phyloP scores from a whole-genome alignment of 176 grass and related monocot species.

The sorghum (Sorghum bicolor) region Sorghum_bicolor_NCBIv3 NC_012879.2:58752001-58752500 shows the following conservation, averaged over 20 bases:
- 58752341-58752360: too few species aligned
- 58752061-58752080: conserved; percentile 36
- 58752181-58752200: conserved; percentile 54
- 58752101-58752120: background rate
- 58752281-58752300: background rate
- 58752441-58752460: conserved; percentile 60
- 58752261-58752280: conserved; percentile 66
- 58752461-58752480: conserved; percentile 56
- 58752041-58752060: conserved; percentile 4
- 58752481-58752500: background rate
- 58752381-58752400: conserved; percentile 58
- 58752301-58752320: background rate
- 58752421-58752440: conserved; percentile 65
- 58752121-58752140: conserved; percentile 19
- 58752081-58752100: conserved; percentile 52
- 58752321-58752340: background rate
- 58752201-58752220: conserved; percentile 65
- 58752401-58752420: conserved; percentile 94
- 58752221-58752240: conserved; percentile 59
- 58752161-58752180: conserved; percentile 41
- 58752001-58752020: background rate
- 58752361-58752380: background rate
- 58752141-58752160: background rate
- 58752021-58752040: conserved; percentile 37
- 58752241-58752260: conserved; percentile 65